phyloP scores from a whole-genome alignment of 1,284 basidiomycete genomes.

The Vanrija humicola region DNA sequence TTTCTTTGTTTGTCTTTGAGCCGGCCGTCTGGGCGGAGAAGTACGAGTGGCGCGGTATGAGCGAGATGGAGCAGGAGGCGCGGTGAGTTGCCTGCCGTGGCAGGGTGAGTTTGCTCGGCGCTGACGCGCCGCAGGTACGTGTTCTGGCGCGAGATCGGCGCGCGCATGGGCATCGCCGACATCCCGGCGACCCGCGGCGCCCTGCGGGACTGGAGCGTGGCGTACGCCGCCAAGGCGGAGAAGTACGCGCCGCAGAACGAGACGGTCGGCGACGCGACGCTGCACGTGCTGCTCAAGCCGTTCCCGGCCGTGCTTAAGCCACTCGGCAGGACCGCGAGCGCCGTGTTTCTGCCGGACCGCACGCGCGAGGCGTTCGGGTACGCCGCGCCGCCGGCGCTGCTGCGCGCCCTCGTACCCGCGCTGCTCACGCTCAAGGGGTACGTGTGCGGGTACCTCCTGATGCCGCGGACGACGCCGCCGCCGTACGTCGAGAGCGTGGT shows the following conservation, averaged over 20 bases:
- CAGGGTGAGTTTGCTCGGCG: not conserved
- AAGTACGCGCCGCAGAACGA: slow-evolving; percentile 7
- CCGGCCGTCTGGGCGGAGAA: not conserved
- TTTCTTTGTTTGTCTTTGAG: slow-evolving; percentile 13
- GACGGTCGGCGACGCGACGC: slow-evolving; percentile 9
- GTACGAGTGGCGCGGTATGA: slow-evolving; percentile 10
- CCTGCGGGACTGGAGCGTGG: slow-evolving; percentile 6
- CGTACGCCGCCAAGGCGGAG: slow-evolving; percentile 4
- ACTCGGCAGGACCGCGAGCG: not conserved
- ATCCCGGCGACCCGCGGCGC: slow-evolving; percentile 8
- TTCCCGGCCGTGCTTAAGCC: slow-evolving; percentile 1
- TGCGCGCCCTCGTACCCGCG: slow-evolving; percentile 5
- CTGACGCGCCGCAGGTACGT: slow-evolving; percentile 9
- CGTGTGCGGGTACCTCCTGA: not conserved
- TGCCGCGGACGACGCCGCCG: slow-evolving; percentile 2
- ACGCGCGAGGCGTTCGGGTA: slow-evolving; percentile 11
- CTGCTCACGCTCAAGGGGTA: slow-evolving; percentile 7
- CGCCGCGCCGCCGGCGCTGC: not conserved
- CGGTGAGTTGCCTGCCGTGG: slow-evolving; percentile 4
- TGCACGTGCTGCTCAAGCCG: slow-evolving; percentile 6
- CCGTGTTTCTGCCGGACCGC: slow-evolving; percentile 13
- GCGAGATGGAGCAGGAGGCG: slow-evolving; percentile 11
- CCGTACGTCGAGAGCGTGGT: not conserved
- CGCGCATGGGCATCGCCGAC: slow-evolving; percentile 13
- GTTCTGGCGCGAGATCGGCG: slow-evolving; percentile 18